Base-by-base conservation (phyloP, 116 monocot genomes). In the Papilionanthe hybrid region DNA sequence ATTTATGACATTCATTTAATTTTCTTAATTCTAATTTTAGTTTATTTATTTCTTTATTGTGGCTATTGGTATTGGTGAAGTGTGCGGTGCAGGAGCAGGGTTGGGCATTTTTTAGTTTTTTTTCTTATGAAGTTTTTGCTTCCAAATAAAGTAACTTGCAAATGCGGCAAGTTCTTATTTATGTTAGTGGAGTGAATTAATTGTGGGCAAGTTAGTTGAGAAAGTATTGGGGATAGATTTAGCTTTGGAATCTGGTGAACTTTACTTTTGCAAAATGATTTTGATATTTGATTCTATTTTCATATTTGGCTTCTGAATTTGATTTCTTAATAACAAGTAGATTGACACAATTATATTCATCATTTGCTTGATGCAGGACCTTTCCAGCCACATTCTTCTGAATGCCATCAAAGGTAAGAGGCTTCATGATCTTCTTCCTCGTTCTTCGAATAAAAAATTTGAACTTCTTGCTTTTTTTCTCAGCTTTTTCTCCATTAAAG, bases 401-500 rank as follows among this genome's bases (percentile, higher is more conserved):
- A 97, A 97, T 85, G 97, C 94, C 17, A 81, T 97, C 66, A 94
- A 87, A 90, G 94, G 97, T 91, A 88, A 66, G 81, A 32, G 1
- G 17, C 19, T 55, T 55, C n/a, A 12, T 67, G 42, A 44, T 42
- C 75, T 74, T 77, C 8, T 75, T 53, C 55, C 75, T 11, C 72
- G 43, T 32, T 57, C 58, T 18, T 73, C 0, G 20, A 42, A 66
- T 30, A 15, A 43, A 66, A 45, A 13, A 50, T 78, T 8, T 43
- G 5, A 55, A 63, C 18, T 10, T 56, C 15, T 10, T 25, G 28
- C 10, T 1, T 79, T 53, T 41, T 50, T 72, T 75, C 78, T 58
- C 92, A 97, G 98, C 88, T 76, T 99, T 99, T 79, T 88, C 93
- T 79, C 90, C 94, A 0, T 43, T 99, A 27, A 99, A 93, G 76